Base-by-base conservation (phyloP, 495 filamentous ascomycete species). In the Penicillium ucsense region DNA sequence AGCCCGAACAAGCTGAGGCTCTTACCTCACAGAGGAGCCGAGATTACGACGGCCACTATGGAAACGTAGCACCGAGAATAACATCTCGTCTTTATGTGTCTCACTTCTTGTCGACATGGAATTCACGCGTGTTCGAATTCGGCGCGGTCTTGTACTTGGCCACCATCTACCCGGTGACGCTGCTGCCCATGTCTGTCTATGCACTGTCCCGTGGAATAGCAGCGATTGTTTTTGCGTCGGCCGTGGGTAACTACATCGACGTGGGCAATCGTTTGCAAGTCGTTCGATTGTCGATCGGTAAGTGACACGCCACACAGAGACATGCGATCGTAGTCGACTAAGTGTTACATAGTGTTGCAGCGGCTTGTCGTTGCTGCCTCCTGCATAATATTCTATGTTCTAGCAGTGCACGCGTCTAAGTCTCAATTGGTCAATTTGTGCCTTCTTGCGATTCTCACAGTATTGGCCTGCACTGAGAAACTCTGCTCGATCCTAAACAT, bases 101-200 rank as follows among this genome's bases (percentile, higher is more conserved):
- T 1, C 80, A 83, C 56, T 75, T 80, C 48, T 64, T 82, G 5
- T 82, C 79, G 4, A 80, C 78, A n/a, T 83, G 79, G 80, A 83
- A 82, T 50, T 74, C 78, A 2, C 67, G 80, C 33, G 50, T 72
- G 5, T 83, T 81, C 57, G 80, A 83, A 54, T 77, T 78, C 50
- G 78, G 62, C 31, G 72, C 73, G 5, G 74, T 79, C 28, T 64
- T 78, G 8, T 81, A 75, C 55, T 66, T 79, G 9, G 78, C 77
- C 5, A 29, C 65, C 7, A 67, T 74, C 49, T 80, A 65, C 56
- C 74, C 74, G 0, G 65, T 62, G 38, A 78, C 67, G 2, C 60
- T 80, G 27, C 53, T 63, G 35, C 55, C 64, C 4, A 51, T 52
- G 43, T 60, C 56, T 34, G 47, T 51, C 2, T 60, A 56, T 39